A percentile compares a stretch with the other conserved stretches of the same genome.
Evolutionary conservation across 2,329 filamentous ascomycete genomes (phyloP).

Genomic region (Fusarium sororula): DNA sequence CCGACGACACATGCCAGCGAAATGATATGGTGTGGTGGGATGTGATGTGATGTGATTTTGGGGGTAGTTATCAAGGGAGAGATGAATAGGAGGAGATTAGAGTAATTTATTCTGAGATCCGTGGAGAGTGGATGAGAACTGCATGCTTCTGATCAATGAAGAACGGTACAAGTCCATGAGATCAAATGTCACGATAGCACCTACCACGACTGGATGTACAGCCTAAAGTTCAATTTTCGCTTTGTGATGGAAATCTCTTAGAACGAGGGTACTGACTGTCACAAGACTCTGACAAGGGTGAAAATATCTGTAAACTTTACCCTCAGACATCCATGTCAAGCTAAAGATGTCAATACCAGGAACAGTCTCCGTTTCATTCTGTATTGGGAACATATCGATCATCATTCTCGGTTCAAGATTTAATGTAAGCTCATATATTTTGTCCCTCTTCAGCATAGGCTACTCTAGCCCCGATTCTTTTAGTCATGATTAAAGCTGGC

Average conservation of each 20-base stretch:
- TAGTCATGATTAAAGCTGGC: slow-evolving; percentile 8
- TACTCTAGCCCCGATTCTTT: neutral
- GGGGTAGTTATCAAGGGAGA: neutral
- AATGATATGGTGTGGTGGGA: neutral
- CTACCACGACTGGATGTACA: neutral
- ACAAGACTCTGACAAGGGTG: neutral
- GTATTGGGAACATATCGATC: neutral
- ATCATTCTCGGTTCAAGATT: neutral
- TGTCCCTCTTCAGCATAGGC: neutral
- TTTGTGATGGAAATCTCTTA: neutral
- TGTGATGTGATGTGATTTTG: neutral
- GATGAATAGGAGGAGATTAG: slow-evolving; percentile 13
- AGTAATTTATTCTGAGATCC: neutral
- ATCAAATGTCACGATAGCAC: neutral
- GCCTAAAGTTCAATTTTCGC: neutral
- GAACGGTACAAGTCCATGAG: neutral
- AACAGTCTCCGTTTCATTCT: neutral
- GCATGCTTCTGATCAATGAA: neutral
- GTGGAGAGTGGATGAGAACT: neutral
- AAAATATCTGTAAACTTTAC: neutral
- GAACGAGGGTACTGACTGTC: neutral
- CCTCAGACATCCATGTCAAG: neutral
- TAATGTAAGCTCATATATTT: neutral
- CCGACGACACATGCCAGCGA: slow-evolving; percentile 1
- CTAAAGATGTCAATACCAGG: neutral